phyloP scores from a whole-genome alignment of 257 asterid genomes.

The Fraxinus americana region DNA sequence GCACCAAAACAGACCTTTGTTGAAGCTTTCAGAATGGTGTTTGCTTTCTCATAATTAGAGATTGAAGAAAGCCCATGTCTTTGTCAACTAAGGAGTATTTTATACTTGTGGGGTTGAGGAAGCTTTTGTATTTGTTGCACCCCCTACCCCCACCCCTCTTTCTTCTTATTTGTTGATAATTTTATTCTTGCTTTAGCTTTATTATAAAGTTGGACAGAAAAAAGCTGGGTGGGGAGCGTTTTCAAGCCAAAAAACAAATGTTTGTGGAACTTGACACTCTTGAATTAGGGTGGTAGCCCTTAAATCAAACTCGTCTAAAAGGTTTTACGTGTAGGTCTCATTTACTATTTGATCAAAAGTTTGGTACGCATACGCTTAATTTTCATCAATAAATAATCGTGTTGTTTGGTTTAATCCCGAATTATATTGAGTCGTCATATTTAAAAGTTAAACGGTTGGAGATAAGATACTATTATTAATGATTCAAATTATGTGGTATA shows the following conservation, averaged over 20 bases:
- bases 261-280: slow-evolving; percentile 61
- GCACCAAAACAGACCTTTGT: slow-evolving; percentile 38
- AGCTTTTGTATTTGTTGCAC: slow-evolving; percentile 30
- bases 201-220: slow-evolving; percentile 65
- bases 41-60: slow-evolving; percentile 37
- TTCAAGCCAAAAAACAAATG: slow-evolving; percentile 52
- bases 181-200: slow-evolving; percentile 63
- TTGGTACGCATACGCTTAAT: background rate
- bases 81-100: slow-evolving; percentile 50
- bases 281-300: slow-evolving; percentile 48
- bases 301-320: background rate
- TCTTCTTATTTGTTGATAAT: slow-evolving; percentile 22
- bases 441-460: background rate
- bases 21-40: slow-evolving; percentile 40
- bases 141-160: slow-evolving; percentile 14
- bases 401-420: background rate
- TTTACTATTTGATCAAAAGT: background rate
- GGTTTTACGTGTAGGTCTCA: background rate
- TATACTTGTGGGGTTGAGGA: slow-evolving; percentile 54
- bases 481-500: background rate
- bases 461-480: background rate
- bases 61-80: slow-evolving; percentile 42
- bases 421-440: background rate
- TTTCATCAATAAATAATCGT: background rate
- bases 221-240: slow-evolving; percentile 64